phyloP scores from a whole-genome alignment of 139 green algal species.

The Haematococcus lacustris region DNA sequence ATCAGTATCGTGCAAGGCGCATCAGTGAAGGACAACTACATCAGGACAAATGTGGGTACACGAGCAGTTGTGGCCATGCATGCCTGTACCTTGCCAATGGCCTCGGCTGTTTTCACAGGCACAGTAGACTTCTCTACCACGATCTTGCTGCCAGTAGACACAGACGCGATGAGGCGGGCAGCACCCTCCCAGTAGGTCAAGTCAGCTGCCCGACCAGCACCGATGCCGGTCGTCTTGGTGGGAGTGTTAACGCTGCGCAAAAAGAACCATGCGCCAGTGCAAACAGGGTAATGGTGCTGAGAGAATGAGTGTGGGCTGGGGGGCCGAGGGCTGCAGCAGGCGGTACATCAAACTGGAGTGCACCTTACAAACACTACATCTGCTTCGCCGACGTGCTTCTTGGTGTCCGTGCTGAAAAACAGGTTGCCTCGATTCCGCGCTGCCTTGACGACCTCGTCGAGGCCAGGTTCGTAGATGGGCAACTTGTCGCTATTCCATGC shows the following conservation, averaged over 20 bases:
- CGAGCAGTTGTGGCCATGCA: too few species aligned
- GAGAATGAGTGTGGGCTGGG: too few species aligned
- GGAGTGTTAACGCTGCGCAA: conserved; percentile 91
- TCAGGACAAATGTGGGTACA: too few species aligned
- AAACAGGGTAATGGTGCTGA: too few species aligned
- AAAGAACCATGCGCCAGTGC: too few species aligned
- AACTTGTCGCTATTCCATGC: conserved; percentile 96
- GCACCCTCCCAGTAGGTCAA: conserved; percentile 99
- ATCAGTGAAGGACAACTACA: too few species aligned
- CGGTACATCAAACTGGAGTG: too few species aligned
- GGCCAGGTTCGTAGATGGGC: conserved; percentile 97
- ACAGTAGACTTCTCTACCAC: conserved; percentile 99
- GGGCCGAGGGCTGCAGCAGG: too few species aligned
- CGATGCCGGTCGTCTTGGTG: conserved; percentile 94
- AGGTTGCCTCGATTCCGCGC: conserved; percentile 83
- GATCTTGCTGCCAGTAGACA: conserved; percentile 85
- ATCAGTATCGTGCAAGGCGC: too few species aligned
- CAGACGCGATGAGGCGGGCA: conserved; percentile 84
- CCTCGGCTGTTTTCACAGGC: conserved; percentile 97
- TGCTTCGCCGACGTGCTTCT: conserved; percentile 87
- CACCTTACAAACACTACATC: conserved; percentile 96
- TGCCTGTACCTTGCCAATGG: conserved; percentile 90
- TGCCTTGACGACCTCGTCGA: conserved; percentile 86
- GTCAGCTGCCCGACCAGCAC: conserved; percentile 93
- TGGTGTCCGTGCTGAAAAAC: conserved; percentile 93